A percentile compares a stretch with the other conserved stretches of the same genome.
These are phyloP conservation scores for Suillus alpinus DNA, from an alignment of 768 basidiomycete species.

Conservation along the genomic window DNA sequence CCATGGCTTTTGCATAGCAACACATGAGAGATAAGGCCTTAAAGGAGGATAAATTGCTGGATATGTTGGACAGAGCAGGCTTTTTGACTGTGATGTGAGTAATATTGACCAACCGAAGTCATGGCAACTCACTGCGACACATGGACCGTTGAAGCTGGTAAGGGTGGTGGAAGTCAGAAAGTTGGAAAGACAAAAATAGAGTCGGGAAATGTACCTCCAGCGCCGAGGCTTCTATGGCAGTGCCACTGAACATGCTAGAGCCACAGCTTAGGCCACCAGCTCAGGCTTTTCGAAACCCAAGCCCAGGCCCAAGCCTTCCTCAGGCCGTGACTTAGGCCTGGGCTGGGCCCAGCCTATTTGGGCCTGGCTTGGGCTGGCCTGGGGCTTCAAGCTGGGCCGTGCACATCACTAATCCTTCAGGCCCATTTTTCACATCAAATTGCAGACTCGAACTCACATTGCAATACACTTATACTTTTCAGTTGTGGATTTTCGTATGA, in stretches of 20 bases:
- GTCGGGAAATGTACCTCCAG: background rate
- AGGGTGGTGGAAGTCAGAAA: background rate
- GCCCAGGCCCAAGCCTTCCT: background rate
- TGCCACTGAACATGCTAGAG: background rate
- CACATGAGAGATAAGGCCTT: too few species aligned
- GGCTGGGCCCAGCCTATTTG: background rate
- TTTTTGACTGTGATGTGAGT: background rate
- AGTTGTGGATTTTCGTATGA: too few species aligned
- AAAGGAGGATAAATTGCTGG: too few species aligned
- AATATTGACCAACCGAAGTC: background rate
- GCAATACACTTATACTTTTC: too few species aligned
- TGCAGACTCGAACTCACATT: too few species aligned
- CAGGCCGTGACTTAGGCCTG: background rate
- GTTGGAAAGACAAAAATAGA: background rate
- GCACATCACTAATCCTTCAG: background rate
- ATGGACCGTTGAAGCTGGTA: background rate
- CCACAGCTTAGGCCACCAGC: background rate
- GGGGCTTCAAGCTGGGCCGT: background rate
- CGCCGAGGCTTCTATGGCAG: background rate
- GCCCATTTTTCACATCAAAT: too few species aligned
- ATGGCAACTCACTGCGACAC: background rate
- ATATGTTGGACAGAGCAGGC: too few species aligned
- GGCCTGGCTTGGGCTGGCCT: too few species aligned
- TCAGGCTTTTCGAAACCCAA: background rate
- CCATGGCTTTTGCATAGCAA: too few species aligned